Evolutionary conservation across 2,329 filamentous ascomycete genomes (phyloP), one percentile per base, ranked within the genome.

Genomic region (Sporothrix variecibatus): DNA sequence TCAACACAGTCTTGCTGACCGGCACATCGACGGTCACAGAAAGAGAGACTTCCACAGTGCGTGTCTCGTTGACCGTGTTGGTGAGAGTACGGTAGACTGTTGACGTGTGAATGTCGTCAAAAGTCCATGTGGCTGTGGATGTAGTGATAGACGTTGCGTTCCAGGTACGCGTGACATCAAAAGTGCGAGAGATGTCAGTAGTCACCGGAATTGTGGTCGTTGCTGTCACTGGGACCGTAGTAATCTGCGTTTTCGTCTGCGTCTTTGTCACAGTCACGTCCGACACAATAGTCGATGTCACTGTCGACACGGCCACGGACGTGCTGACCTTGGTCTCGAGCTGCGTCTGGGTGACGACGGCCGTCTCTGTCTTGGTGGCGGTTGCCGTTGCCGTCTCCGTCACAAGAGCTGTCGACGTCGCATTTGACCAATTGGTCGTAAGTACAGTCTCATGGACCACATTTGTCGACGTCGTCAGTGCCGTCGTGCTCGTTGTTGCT

Each of bases 81-180:
- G 71, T 72, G 28, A 56, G 71, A n/a, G 71, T 72, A n/a, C n/a
- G 20, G 71, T 67, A 72, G 71, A 67, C 23, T 15, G 60, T 67
- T n/a, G 71, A 67, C 5, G 73, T 72, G 49, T 60, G 68, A 4
- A 64, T 67, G 17, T 15, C 26, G 26, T 74, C 53, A 4, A 23
- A 9, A 20, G 51, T 62, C 38, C 28, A 43, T 5, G 65, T 69
- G 20, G 11, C 34, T 5, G 72, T 69, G 6, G 17, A 64, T 5
- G 71, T 73, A 20, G 11, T 20, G 6, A 58, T 34, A 9, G 23
- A 28, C 2, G 71, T 72, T 5, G 26, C 28, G 12, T 65, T 67
- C 46, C 34, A 40, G 8, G 71, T 72, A 8, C n/a, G 43, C 2
- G 60, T 65, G 23, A 38, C 28, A 7, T 65, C 43, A 8, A 67